phyloP scores from a whole-genome alignment of 2,329 filamentous ascomycete species.

The Chrysoporthe puriensis region DNA sequence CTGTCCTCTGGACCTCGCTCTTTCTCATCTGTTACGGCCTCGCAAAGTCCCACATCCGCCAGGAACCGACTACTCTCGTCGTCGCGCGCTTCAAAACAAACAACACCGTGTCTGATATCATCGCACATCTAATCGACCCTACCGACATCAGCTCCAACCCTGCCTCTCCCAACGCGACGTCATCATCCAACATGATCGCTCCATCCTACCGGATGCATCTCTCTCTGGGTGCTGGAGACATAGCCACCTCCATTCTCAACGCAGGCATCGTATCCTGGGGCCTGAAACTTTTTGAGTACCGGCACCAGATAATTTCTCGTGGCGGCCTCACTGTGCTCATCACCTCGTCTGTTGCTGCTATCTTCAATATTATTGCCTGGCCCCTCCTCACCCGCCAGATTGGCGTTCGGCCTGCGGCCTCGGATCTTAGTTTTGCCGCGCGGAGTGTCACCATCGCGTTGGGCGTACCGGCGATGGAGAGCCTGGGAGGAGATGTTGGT shows the following conservation, averaged over 20 bases:
- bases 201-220: not conserved
- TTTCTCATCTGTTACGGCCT: conserved; percentile 49
- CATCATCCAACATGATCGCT: not conserved
- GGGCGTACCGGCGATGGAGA: conserved; percentile 50
- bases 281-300: conserved; percentile 57
- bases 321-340: conserved; percentile 45
- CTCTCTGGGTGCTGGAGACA: conserved; percentile 49
- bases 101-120: conserved; percentile 37
- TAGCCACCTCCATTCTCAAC: conserved; percentile 53
- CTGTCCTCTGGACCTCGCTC: conserved; percentile 52
- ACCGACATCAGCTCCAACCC: conserved; percentile 25
- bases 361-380: conserved; percentile 47
- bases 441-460: conserved; percentile 56
- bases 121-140: conserved; percentile 31
- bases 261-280: conserved; percentile 57
- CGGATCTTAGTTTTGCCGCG: conserved; percentile 52
- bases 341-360: conserved; percentile 43
- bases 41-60: conserved; percentile 39
- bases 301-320: conserved; percentile 48
- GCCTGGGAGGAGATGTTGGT: conserved; percentile 49
- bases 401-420: conserved; percentile 39
- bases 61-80: conserved; percentile 29
- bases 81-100: conserved; percentile 36
- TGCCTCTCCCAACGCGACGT: conserved; percentile 23
- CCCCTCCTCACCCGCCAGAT: conserved; percentile 43